Evolutionary conservation across 2,329 filamentous ascomycete species (phyloP), one percentile per base, ranked within the genome.

Genomic region (Ophiostoma angusticollis): DNA sequence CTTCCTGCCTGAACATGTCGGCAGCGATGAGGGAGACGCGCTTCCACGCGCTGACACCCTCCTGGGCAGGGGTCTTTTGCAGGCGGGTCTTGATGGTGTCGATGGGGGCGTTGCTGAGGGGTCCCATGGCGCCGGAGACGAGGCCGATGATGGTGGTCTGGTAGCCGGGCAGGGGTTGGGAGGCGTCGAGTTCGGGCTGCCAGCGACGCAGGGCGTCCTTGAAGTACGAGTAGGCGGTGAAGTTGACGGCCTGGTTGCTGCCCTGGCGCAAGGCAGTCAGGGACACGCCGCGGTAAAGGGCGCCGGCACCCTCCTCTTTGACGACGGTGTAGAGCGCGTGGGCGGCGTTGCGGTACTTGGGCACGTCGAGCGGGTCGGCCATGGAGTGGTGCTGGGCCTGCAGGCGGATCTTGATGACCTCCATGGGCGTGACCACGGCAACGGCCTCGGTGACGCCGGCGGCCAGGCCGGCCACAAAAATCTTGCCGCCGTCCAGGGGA

Each of bases 371-470:
- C 6, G 91, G 91, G 58, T 98, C 91, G 35, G 91, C 86, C 80
- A 98, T 91, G 58, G 78, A 85, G 74, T 98, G 91, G 66, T 95
- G 84, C 65, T 98, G 91, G 5, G 89, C 89, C 70, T 98, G 91
- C 50, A 98, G 74, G 35, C 91, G 83, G 58, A 98, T 98, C 74
- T 98, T 98, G 63, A 98, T 77, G 45, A 98, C 91, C 67, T 98
- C 91, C 91, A 98, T 98, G 6, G 91, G 91, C 22, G 87, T 95
- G 41, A 98, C 91, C 37, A 98, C 84, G 35, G 84, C 80, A 31
- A 98, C 89, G 48, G 91, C 91, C 71, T 98, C 91, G 16, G 91
- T 96, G 14, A 98, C 78, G 62, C 91, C 91, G 19, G 91, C 91
- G 18, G 83, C 75, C 32, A 98, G 78, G 55, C 91, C 91, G 51